Base-by-base conservation (phyloP, 2,329 filamentous ascomycete species). In the Fusarium clavum region DNA sequence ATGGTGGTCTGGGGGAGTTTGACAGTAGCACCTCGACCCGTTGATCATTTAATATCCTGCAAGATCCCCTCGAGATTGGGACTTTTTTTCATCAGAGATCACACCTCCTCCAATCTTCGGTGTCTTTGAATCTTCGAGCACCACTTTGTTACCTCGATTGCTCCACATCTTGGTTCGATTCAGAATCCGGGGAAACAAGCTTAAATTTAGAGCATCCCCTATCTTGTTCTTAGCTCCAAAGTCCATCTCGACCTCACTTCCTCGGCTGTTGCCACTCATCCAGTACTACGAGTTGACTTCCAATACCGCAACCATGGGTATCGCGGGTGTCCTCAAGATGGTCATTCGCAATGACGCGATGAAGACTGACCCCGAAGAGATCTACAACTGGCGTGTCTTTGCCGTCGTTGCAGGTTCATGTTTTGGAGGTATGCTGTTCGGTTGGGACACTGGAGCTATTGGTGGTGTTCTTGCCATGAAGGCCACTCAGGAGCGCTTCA, bases 261-360 rank as follows among this genome's bases (percentile, higher is more conserved):
- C 34, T 61, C 68, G 59, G 44, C 45, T 44, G 22, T 64, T 55
- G 48, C 57, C 51, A 60, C 54, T 38, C 44, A 44, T 25, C 57
- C 11, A 49, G 16, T n/a, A n/a, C 51, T 20, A 54, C 55, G 27
- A 64, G 24, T 47, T 46, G 18, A 38, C 41, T 45, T 44, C n/a
- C 49, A 60, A 47, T 14, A 71, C 51, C 58, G 57, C 55, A 46
- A 77, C 40, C 56, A 85, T 86, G 78, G 81, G 80, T 63, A 70
- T 76, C 20, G 77, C 77, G 46, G 79, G 73, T 56, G 77, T 90
- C 70, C 83, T 91, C 59, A 83, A 83, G 72, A 81, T 80, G 72
- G 82, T 91, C 75, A 85, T 91, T 72, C 87, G 87, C 79, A 92
- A 92, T 82, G 89, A 93, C 77, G 88, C 91, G 46, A 92, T 93